These are phyloP conservation scores for Tritrichomonas musculus DNA, from an alignment of 208 protist species.

Conservation along the genomic window DNA sequence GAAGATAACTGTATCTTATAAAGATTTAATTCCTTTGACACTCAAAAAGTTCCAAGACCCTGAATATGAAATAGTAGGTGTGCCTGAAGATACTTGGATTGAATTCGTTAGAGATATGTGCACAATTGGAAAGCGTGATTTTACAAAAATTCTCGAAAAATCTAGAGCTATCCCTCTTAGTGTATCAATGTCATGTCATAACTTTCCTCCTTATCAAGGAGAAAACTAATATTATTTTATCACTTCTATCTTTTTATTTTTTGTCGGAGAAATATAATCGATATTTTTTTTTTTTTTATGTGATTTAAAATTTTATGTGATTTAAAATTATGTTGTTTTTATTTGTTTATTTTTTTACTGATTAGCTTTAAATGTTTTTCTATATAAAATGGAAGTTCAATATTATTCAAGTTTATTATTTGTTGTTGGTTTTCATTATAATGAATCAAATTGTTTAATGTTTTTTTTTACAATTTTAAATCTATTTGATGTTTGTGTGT, in stretches of 20 bases:
- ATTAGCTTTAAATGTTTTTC: too few species aligned
- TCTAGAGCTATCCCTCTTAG: neutral
- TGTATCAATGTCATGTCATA: neutral
- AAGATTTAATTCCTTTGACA: neutral
- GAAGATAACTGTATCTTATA: neutral
- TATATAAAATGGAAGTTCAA: too few species aligned
- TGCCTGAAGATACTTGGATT: constrained; percentile 3
- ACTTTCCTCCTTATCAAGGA: neutral
- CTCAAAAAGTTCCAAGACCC: neutral
- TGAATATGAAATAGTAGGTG: neutral
- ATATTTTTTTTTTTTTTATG: neutral
- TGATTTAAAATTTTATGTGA: too few species aligned
- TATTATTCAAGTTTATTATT: too few species aligned
- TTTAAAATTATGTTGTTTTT: too few species aligned
- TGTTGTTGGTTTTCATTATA: too few species aligned
- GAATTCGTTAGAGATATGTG: neutral
- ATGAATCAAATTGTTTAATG: too few species aligned
- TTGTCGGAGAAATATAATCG: neutral
- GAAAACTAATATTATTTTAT: neutral
- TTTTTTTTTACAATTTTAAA: too few species aligned
- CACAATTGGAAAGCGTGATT: neutral
- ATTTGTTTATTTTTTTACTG: too few species aligned
- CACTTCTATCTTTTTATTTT: neutral
- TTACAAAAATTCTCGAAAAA: neutral
- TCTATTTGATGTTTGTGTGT: too few species aligned